A percentile compares a stretch with the other conserved stretches of the same genome.
phyloP scores from a whole-genome alignment of 768 basidiomycete species.

The Russula virescens region DNA sequence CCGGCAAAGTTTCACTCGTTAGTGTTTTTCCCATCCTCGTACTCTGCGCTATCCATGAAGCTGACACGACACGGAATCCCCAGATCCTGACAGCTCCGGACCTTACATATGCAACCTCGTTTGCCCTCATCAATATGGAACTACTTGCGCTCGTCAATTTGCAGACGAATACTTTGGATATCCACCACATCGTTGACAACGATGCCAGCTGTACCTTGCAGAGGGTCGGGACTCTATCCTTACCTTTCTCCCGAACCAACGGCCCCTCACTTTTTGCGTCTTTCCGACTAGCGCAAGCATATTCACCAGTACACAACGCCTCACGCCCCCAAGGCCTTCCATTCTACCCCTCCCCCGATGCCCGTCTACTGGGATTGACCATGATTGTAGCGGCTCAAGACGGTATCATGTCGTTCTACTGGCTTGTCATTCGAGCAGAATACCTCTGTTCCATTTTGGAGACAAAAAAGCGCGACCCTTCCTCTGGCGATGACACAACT shows the following conservation, averaged over 20 bases:
- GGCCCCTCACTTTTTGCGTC: background rate
- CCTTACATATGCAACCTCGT: slow-evolving; percentile 19
- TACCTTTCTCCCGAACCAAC: slow-evolving; percentile 1
- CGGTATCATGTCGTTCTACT: background rate
- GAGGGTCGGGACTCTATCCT: slow-evolving; percentile 1
- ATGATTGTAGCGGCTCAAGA: background rate
- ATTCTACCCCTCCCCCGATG: slow-evolving; percentile 12
- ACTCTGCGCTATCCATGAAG: background rate
- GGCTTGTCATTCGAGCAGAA: slow-evolving; percentile 13
- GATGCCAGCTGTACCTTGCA: background rate
- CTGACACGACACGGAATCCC: background rate
- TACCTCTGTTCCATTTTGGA: slow-evolving; percentile 4
- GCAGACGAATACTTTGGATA: slow-evolving; percentile 4
- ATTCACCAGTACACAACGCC: background rate
- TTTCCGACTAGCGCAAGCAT: slow-evolving; percentile 4
- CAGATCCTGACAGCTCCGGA: slow-evolving; percentile 16
- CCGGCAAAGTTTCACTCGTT: slow-evolving; percentile 7
- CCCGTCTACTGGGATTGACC: slow-evolving; percentile 14
- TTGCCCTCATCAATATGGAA: slow-evolving; percentile 13
- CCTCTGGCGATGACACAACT: background rate
- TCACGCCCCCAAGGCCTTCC: slow-evolving; percentile 10
- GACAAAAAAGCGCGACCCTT: background rate
- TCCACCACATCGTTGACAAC: slow-evolving; percentile 4
- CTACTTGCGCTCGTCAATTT: slow-evolving; percentile 13
- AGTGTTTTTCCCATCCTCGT: background rate